phyloP scores from a whole-genome alignment of 2,329 filamentous ascomycete genomes.

The Epichloe baconii region DNA sequence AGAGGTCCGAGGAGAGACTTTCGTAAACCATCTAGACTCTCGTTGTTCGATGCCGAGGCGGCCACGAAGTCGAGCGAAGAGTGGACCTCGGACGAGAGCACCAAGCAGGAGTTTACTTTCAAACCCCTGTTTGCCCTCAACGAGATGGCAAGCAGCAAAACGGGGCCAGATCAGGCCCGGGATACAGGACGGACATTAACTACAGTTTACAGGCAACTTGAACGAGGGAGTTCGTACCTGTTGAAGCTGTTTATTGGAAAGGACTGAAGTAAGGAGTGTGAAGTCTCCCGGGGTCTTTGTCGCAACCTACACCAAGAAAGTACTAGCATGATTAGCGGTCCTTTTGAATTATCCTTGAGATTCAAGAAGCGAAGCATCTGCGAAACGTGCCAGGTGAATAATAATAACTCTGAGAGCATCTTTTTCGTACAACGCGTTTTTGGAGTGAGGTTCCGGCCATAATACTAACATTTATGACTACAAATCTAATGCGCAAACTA shows the following conservation, averaged over 20 bases:
- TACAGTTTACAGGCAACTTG: neutral
- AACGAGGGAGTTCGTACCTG: slow-evolving; percentile 1
- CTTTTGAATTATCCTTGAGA: too few species aligned
- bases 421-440: too few species aligned
- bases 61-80: neutral
- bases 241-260: neutral
- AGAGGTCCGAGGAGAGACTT: neutral
- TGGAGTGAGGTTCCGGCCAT: too few species aligned
- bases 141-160: neutral
- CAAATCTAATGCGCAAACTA: too few species aligned
- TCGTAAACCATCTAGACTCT: neutral
- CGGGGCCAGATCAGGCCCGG: neutral
- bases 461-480: too few species aligned
- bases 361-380: too few species aligned
- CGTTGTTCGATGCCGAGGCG: neutral
- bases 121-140: neutral
- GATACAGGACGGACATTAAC: neutral
- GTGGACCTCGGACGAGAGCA: neutral
- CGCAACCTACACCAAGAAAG: neutral
- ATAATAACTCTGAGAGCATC: too few species aligned
- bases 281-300: too few species aligned
- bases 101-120: neutral
- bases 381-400: too few species aligned
- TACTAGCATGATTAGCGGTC: too few species aligned
- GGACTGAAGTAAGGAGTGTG: neutral